Conservation (phyloP, 495 filamentous ascomycete species). For the Corynascus novoguineensis region DNA sequence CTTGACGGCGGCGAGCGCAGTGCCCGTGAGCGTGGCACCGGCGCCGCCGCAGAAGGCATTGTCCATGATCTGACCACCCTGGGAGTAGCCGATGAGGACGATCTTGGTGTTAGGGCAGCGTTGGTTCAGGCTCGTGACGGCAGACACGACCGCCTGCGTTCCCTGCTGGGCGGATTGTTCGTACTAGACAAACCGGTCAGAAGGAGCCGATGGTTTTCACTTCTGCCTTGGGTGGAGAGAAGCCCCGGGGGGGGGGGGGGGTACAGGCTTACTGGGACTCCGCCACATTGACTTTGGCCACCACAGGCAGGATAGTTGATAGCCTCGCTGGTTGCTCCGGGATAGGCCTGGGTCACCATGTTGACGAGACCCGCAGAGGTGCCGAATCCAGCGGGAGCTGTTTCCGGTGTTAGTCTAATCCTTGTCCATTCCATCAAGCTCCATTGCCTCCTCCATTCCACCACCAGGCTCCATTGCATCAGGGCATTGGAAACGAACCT, state of each 20-base stretch:
- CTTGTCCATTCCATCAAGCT: too few relatives aligned
- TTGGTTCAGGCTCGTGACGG: constrained; percentile 50
- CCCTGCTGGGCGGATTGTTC: constrained; percentile 49
- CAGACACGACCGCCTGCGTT: constrained; percentile 48
- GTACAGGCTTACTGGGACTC: constrained; percentile 11
- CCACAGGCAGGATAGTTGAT: constrained; percentile 59
- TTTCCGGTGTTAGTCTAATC: too few relatives aligned
- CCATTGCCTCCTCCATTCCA: too few relatives aligned
- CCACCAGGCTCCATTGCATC: too few relatives aligned
- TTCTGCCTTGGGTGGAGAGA: too few relatives aligned
- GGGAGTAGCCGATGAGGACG: constrained; percentile 58
- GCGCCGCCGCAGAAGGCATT: constrained; percentile 57
- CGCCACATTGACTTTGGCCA: constrained; percentile 44
- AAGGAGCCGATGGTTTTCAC: too few relatives aligned
- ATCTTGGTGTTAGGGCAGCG: constrained; percentile 54
- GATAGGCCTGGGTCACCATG: constrained; percentile 44
- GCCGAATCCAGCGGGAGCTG: constrained; percentile 49
- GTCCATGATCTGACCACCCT: constrained; percentile 61
- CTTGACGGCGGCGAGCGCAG: constrained; percentile 41
- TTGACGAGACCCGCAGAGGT: constrained; percentile 51
- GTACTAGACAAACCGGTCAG: constrained; percentile 35
- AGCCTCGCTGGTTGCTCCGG: constrained; percentile 51
- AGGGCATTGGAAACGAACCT: too few relatives aligned
- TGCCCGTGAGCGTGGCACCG: constrained; percentile 46
- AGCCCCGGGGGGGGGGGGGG: too few relatives aligned